Evolutionary conservation across 1,139 yeast species (phyloP), one percentile per base, ranked within the genome.

Genomic region (Magnusiomyces suaveolens): DNA sequence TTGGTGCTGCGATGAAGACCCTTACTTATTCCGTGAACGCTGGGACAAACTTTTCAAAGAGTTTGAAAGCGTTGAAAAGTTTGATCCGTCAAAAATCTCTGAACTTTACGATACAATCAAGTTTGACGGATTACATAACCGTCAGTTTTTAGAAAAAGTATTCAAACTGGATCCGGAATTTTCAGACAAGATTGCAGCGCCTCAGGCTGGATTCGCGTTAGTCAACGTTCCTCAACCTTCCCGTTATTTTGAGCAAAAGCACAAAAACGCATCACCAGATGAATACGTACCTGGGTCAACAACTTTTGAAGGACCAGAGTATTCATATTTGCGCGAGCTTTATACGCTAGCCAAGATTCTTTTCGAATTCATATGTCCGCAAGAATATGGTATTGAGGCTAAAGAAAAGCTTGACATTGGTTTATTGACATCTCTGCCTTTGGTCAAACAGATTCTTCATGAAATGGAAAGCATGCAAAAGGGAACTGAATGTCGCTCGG

Each of bases 1-100:
- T 54, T 94, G 99, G 99, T 94, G 99, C 68, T 90, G 97, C 71
- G 92, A 89, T 29, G 99, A 94, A 69, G 97, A 92, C 67, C 92
- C 98, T 1, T 73, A 78, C 58, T 72, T 94, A 59, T 92, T 94
- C 71, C 83, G 82, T 61, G 99, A 94, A 72, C 79, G 99, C 66
- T 94, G 99, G 99, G 97, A 92, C 64, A 94, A 94, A 68, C 75
- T 94, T 52, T 94, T 94, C 69, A 87, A 82, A 62, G 99, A 94
- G 69, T 94, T 94, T 71, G 82, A 84, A 38, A 82, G 87, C 51
- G 95, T 89, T 51, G 99, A 94, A 63, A 94, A 94, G 70, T 96
- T 95, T 1, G 98, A 94, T 70, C 99, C 99, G 21, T 85, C 97
- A 1, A 92, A 92, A 71, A 92, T 94, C 56, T 86, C 96, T 48